Evolutionary conservation across 2,329 filamentous ascomycete species (phyloP).

Genomic region (Amauroascus niger): DNA sequence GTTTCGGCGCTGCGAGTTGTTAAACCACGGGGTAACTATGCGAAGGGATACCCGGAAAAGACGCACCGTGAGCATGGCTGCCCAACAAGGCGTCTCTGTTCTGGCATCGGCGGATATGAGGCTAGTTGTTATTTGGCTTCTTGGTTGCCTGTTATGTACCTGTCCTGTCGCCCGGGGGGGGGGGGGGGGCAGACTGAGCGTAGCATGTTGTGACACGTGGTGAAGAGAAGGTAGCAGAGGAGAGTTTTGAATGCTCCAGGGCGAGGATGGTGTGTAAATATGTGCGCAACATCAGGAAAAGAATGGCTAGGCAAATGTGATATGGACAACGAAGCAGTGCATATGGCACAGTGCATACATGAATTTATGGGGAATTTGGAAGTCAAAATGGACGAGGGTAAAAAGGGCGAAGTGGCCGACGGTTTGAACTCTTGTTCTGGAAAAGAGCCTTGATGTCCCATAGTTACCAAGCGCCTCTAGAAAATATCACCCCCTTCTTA

Average conservation of each 20-base stretch:
- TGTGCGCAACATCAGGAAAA: not conserved
- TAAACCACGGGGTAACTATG: no score
- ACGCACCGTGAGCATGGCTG: no score
- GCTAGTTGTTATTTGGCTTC: not conserved
- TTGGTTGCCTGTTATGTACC: not conserved
- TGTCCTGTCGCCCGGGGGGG: not conserved
- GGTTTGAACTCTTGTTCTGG: not conserved
- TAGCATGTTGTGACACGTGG: constrained; percentile 9
- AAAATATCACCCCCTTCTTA: no score
- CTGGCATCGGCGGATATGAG: not conserved
- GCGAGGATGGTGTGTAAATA: not conserved
- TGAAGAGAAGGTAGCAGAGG: not conserved
- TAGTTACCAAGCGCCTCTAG: no score
- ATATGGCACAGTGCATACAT: constrained; percentile 7
- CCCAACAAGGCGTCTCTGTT: constrained; percentile 2
- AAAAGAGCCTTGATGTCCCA: not conserved
- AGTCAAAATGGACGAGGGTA: not conserved
- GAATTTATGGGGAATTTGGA: not conserved
- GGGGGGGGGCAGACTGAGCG: not conserved
- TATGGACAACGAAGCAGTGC: constrained; percentile 11
- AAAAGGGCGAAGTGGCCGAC: not conserved
- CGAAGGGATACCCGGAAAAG: no score
- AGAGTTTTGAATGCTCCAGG: not conserved
- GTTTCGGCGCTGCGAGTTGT: no score
- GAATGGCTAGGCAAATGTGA: constrained; percentile 1